Percentiles rank a stretch among this genome's conserved stretches.
Evolutionary conservation across 768 basidiomycete species (phyloP).

Genomic region (Lactarius akahatsu): DNA sequence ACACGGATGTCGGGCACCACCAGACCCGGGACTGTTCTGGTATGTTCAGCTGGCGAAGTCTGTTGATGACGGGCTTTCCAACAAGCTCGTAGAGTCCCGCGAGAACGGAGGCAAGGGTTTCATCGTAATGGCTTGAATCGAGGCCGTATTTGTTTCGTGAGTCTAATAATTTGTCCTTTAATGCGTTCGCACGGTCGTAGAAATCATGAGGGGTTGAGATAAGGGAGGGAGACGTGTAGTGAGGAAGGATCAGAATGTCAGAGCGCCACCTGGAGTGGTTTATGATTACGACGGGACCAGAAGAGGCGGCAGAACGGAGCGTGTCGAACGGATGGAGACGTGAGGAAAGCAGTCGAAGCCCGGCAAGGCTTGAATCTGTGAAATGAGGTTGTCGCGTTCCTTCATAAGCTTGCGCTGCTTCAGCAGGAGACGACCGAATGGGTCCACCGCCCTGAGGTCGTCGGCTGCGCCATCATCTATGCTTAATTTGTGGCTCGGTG

Average conservation of each 20-base stretch:
- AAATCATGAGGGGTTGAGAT: neutral
- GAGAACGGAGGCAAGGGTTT: neutral
- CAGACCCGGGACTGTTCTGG: neutral
- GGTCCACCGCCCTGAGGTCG: neutral
- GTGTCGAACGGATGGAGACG: neutral
- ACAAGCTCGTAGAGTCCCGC: neutral
- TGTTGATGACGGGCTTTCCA: neutral
- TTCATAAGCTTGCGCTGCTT: neutral
- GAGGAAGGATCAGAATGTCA: neutral
- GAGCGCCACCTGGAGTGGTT: neutral
- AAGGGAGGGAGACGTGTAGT: neutral
- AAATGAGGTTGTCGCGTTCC: neutral
- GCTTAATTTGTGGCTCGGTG: neutral
- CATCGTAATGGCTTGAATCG: neutral
- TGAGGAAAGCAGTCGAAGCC: neutral
- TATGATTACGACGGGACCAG: neutral
- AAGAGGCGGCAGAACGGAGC: neutral
- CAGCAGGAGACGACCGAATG: neutral
- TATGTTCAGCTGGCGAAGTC: neutral
- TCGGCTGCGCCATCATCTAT: neutral
- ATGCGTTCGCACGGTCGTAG: neutral
- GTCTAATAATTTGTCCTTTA: neutral
- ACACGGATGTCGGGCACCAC: neutral
- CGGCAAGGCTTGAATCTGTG: neutral
- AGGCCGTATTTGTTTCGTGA: neutral